phyloP scores from a whole-genome alignment of 129 eudicot species.

The Pittosporum tobira region DNA sequence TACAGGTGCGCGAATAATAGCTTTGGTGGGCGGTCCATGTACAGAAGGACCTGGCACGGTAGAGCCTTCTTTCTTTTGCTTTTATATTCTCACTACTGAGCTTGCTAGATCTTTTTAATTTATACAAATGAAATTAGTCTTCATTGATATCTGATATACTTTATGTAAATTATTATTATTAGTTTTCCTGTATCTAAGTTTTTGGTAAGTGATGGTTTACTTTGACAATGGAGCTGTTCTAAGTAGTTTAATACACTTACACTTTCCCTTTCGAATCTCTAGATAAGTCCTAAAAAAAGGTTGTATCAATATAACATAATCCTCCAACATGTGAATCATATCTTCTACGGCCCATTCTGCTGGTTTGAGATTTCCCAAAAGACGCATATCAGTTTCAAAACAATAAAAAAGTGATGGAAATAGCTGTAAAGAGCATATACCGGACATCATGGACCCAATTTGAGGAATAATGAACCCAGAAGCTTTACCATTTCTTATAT shows the following conservation, averaged over 20 bases:
- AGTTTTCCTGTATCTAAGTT: no score
- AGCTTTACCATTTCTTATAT: no score
- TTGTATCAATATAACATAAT: no score
- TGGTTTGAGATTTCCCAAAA: no score
- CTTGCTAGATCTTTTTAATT: not conserved
- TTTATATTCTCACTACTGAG: not conserved
- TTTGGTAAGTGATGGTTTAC: no score
- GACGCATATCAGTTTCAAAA: not conserved
- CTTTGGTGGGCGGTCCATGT: slow-evolving; percentile 95
- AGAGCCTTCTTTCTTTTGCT: slow-evolving; percentile 13
- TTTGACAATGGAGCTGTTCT: no score
- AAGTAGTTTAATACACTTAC: no score
- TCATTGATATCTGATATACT: no score
- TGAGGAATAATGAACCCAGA: not conserved
- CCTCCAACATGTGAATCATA: no score
- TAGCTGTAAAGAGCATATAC: not conserved
- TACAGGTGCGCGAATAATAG: slow-evolving; percentile 70
- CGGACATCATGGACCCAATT: not conserved
- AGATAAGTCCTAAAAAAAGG: no score
- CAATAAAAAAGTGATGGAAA: not conserved
- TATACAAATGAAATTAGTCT: not conserved
- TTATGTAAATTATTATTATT: not conserved
- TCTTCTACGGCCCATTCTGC: no score
- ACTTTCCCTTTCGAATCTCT: no score
- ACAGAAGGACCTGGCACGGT: slow-evolving; percentile 98